Percentiles rank a stretch among this genome's conserved stretches.
phyloP scores from a whole-genome alignment of 129 eudicot genomes.

The Pseudognaphalium luteoalbum region DNA sequence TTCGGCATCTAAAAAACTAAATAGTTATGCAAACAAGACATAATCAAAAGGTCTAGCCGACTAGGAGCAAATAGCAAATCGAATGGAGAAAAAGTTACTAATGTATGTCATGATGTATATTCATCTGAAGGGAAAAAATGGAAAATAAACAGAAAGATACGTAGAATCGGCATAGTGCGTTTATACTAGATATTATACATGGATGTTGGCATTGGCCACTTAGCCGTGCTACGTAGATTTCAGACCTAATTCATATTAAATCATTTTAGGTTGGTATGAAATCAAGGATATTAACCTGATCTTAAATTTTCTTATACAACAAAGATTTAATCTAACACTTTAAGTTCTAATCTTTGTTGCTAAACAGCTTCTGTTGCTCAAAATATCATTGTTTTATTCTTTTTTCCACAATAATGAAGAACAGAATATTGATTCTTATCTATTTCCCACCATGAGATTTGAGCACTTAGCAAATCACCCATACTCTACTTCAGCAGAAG shows the following conservation, averaged over 20 bases:
- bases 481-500: not conserved
- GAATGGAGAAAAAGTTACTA: not conserved
- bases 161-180: not conserved
- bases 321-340: not conserved
- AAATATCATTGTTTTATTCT: not conserved
- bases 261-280: not conserved
- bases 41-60: not conserved
- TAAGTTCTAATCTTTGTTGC: not conserved
- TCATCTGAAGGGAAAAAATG: too few relatives aligned
- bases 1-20: not conserved
- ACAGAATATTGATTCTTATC: not conserved
- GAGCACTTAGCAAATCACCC: not conserved
- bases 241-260: too few relatives aligned
- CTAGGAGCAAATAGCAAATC: not conserved
- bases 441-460: not conserved
- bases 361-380: not conserved
- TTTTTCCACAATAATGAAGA: not conserved
- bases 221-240: too few relatives aligned
- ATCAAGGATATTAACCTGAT: not conserved
- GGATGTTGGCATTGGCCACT: too few relatives aligned
- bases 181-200: not conserved
- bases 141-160: not conserved
- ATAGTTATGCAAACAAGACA: not conserved
- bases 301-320: not conserved
- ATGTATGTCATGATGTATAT: not conserved